These are phyloP conservation scores for Beauveria sp. DNA, from an alignment of 2,329 filamentous ascomycete genomes.

Conservation along the genomic window DNA sequence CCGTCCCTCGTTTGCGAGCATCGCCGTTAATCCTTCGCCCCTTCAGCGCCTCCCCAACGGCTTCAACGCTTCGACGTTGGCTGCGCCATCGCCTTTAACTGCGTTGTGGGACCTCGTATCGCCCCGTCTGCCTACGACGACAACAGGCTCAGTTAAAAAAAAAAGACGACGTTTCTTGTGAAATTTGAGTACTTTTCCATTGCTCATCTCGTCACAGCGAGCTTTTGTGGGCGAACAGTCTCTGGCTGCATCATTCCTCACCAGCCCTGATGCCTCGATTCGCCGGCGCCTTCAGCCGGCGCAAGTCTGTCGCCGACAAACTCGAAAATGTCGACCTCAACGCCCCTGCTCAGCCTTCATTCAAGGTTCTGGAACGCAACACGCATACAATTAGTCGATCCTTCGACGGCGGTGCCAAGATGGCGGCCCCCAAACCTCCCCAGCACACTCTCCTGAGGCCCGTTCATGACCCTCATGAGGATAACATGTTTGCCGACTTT, in stretches of 20 bases:
- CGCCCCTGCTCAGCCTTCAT: constrained; percentile 41
- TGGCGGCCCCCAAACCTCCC: constrained; percentile 30
- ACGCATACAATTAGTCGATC: constrained; percentile 38
- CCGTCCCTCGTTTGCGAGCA: background rate
- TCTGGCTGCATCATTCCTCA: constrained; percentile 13
- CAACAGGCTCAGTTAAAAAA: background rate
- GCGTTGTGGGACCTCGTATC: constrained; percentile 12
- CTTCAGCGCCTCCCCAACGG: constrained; percentile 1
- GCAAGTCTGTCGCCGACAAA: constrained; percentile 51
- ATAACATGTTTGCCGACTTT: constrained; percentile 52
- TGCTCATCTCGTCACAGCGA: background rate
- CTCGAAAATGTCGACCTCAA: constrained; percentile 41
- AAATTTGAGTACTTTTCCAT: background rate
- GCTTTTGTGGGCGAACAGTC: constrained; percentile 2
- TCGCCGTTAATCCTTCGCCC: background rate
- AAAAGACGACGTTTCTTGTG: background rate
- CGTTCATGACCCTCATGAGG: constrained; percentile 34
- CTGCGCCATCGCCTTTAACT: background rate
- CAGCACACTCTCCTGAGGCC: constrained; percentile 30
- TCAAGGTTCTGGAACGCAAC: constrained; percentile 50
- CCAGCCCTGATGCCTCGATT: constrained; percentile 53
- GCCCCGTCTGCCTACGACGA: constrained; percentile 2
- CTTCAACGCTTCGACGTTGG: constrained; percentile 7
- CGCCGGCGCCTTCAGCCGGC: constrained; percentile 50
- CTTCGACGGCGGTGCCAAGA: constrained; percentile 42